Percentiles rank a stretch among this genome's conserved stretches.
Evolutionary conservation across 2,329 filamentous ascomycete species (phyloP).

Genomic region (Bisporella sp.): DNA sequence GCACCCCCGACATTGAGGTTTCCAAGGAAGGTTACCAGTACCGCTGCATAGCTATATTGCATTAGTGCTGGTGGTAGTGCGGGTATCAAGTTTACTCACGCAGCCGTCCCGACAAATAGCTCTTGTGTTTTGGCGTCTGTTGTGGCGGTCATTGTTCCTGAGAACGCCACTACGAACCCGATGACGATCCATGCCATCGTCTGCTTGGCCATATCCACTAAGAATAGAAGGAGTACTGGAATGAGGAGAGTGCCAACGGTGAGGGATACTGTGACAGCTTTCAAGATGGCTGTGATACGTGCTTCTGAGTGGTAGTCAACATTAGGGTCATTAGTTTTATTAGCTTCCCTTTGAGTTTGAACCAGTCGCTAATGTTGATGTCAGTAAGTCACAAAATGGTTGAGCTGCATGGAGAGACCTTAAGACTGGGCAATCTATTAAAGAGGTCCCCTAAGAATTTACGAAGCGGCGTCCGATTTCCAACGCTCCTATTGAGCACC

Average conservation of each 20-base stretch:
- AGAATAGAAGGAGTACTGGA: slow-evolving; percentile 1
- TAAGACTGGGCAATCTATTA: no score
- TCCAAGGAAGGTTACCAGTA: slow-evolving; percentile 1
- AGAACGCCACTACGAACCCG: background rate
- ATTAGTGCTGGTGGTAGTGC: background rate
- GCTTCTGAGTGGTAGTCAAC: background rate
- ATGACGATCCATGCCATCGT: background rate
- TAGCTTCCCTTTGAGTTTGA: background rate
- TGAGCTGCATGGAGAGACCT: no score
- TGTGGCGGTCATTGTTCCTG: background rate
- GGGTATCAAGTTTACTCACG: background rate
- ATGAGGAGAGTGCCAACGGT: background rate
- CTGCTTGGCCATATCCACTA: background rate
- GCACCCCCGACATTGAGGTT: background rate
- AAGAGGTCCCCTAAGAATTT: no score
- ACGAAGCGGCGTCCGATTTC: no score
- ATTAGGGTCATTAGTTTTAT: background rate
- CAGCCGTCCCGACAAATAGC: slow-evolving; percentile 1
- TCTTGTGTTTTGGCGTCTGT: slow-evolving; percentile 2
- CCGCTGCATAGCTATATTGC: background rate
- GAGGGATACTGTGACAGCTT: background rate
- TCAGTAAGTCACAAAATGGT: background rate
- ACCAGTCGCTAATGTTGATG: background rate
- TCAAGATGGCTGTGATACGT: background rate
- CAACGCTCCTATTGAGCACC: no score